Base-by-base conservation (phyloP, 2,329 filamentous ascomycete species). In the Fusarium gaditjirri region DNA sequence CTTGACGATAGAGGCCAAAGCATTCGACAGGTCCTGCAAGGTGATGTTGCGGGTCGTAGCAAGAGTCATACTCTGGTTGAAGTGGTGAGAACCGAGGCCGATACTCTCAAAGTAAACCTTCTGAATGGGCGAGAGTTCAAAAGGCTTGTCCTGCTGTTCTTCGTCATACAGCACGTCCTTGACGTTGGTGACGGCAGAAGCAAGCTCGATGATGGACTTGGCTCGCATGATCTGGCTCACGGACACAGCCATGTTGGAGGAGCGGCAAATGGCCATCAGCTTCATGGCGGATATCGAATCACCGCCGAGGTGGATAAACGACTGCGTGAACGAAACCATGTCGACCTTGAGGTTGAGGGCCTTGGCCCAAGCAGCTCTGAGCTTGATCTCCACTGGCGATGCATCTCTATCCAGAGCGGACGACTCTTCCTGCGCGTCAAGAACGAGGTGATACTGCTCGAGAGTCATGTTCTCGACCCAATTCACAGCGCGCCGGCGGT, bases 211-310 rank as follows among this genome's bases (percentile, higher is more conserved):
- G 25, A 75, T 70, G 23, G 73, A 75, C 49, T 71, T 75, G 72
- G 61, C 55, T 36, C 61, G 63, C 67, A 75, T 75, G 13, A 75
- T 75, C 36, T 75, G 72, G 2, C 70, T 36, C 17, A 75, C 67
- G 0, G 73, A 65, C 4, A 75, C 25, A 44, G 57, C 46, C 50
- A 75, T 71, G 9, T 65, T 29, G 2, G 27, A 63, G 17, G 72
- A 67, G n/a, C 72, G 65, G 2, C 73, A 75, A 25, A 66, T 27
- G 0, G 73, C 70, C 63, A 75, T 75, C 6, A 75, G n/a, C 55
- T 73, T 58, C 72, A 75, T 75, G 0, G 73, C 73, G 0, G 73
- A 75, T 29, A 75, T 75, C 2, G 73, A 75, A 35, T 75, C 73
- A 2, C 73, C 73, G 35, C 73, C 72, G 3, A 75, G 38, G 29